Conservation (phyloP, 129 eudicot species). For the Solidago caesia region DNA sequence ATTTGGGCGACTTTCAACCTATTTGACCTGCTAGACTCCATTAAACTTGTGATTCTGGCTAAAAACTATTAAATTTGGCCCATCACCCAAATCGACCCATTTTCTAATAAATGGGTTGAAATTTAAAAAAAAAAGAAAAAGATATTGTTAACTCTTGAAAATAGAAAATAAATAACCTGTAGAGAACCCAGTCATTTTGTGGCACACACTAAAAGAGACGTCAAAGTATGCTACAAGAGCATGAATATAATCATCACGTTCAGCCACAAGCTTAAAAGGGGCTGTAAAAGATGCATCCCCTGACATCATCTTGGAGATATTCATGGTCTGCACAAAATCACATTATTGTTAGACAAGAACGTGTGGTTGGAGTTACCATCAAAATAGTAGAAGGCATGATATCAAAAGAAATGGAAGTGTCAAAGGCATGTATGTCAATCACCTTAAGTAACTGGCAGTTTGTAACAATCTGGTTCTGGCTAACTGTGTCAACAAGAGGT, state of each 20-base stretch:
- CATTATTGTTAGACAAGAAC: background rate
- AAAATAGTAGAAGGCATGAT: background rate
- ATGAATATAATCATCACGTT: conserved; percentile 92
- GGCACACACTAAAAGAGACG: conserved; percentile 82
- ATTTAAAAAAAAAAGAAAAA: too few relatives aligned
- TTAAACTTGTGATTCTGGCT: too few relatives aligned
- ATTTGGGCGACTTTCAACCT: too few relatives aligned
- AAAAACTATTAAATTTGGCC: too few relatives aligned
- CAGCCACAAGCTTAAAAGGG: conserved; percentile 92
- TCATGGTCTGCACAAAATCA: conserved; percentile 67
- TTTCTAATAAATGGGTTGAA: too few relatives aligned
- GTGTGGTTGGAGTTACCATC: background rate
- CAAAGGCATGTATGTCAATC: background rate
- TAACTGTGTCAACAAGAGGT: conserved; percentile 96
- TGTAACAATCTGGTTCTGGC: conserved; percentile 88
- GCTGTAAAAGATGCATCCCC: conserved; percentile 98
- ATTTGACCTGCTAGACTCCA: too few relatives aligned
- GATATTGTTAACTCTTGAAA: background rate
- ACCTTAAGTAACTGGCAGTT: conserved; percentile 88
- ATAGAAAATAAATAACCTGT: conserved; percentile 61
- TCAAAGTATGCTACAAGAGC: conserved; percentile 99
- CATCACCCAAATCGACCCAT: too few relatives aligned
- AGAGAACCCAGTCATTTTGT: conserved; percentile 89
- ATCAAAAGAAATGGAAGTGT: conserved; percentile 5
- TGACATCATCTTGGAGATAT: conserved; percentile 90